A percentile compares a stretch with the other conserved stretches of the same genome.
Conservation (phyloP, 768 basidiomycete genomes). For the Piloderma croceum region DNA sequence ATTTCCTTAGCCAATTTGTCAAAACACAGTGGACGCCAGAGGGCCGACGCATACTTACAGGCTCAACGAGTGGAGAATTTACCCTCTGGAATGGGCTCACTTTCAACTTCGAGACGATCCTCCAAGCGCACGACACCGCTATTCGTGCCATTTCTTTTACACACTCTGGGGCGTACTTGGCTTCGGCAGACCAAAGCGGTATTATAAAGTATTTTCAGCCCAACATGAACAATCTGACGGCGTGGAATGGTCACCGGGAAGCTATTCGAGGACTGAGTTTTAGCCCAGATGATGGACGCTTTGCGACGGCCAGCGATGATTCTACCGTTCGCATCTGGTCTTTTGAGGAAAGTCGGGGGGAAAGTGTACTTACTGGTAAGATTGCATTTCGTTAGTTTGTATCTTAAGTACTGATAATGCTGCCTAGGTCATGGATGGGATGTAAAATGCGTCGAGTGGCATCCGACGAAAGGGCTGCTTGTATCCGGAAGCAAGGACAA, state of each 20-base stretch:
- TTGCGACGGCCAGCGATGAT: conserved; percentile 95
- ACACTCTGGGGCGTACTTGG: conserved; percentile 89
- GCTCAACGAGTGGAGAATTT: conserved; percentile 95
- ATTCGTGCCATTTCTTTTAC: conserved; percentile 88
- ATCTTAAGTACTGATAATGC: neutral
- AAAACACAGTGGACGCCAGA: conserved; percentile 91
- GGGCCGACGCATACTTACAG: conserved; percentile 86
- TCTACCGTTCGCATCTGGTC: conserved; percentile 93
- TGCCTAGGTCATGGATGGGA: conserved; percentile 94
- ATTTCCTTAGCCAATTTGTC: conserved; percentile 5
- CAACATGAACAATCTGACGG: conserved; percentile 97
- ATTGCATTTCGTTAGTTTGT: neutral
- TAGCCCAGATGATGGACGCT: conserved; percentile 85
- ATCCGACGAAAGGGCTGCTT: conserved; percentile 91
- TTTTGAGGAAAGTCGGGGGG: conserved; percentile 86
- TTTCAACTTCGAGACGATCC: conserved; percentile 98
- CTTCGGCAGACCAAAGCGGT: conserved; percentile 88
- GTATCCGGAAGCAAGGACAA: conserved; percentile 97
- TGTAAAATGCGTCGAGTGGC: conserved; percentile 98
- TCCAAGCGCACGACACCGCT: conserved; percentile 96
- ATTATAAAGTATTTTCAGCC: conserved; percentile 99
- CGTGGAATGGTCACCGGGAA: conserved; percentile 91
- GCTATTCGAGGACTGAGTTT: conserved; percentile 89
- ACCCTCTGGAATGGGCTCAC: conserved; percentile 98
- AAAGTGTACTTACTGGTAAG: conserved; percentile 78